These are phyloP conservation scores for Lachnellula hyalina DNA, from an alignment of 2,329 filamentous ascomycete genomes.

Conservation along the genomic window DNA sequence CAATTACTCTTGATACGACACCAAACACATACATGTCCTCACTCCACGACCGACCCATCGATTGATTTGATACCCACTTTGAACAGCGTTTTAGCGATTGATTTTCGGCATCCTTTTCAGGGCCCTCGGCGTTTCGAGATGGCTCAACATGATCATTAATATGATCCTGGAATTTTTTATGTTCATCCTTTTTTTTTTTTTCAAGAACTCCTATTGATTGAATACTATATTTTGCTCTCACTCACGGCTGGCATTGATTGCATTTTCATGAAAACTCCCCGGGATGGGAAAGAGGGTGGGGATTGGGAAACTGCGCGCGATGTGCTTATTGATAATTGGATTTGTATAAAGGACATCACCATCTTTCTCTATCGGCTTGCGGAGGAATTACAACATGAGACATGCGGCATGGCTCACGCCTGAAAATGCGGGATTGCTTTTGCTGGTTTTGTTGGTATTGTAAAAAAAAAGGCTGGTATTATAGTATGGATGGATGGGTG, in stretches of 20 bases:
- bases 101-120: conserved; percentile 17
- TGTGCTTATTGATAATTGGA: background rate
- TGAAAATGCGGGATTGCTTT: background rate
- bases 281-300: background rate
- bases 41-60: conserved; percentile 15
- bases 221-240: background rate
- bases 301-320: background rate
- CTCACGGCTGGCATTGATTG: background rate
- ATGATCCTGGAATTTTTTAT: conserved; percentile 1
- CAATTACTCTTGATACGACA: conserved; percentile 8
- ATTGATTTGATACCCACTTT: conserved; percentile 34
- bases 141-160: background rate
- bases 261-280: background rate
- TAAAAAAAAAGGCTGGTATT: too few relatives aligned
- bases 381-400: background rate
- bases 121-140: conserved; percentile 9
- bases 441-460: too few relatives aligned
- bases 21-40: conserved; percentile 6
- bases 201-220: background rate
- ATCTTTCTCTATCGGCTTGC: background rate
- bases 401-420: background rate
- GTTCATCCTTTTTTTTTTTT: conserved; percentile 1
- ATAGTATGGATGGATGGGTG: too few relatives aligned
- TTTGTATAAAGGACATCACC: background rate
- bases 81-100: conserved; percentile 34